Evolutionary conservation across 805 yeast species (phyloP).

Genomic region (Novakomyces olei): DNA sequence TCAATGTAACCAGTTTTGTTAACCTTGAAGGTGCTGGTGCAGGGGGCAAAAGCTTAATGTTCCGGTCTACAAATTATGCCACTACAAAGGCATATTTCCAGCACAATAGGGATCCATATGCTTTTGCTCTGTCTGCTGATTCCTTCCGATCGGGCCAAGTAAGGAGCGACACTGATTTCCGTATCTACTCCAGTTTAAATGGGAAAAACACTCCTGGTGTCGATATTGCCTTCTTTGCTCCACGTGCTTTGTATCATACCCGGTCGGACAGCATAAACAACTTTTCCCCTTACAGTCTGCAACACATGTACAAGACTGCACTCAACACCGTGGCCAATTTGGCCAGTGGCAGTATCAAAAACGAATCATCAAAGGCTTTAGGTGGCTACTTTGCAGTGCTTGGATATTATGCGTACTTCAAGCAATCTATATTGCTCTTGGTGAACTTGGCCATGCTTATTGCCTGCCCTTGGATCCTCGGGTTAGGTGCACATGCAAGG

Average conservation of each 20-base stretch:
- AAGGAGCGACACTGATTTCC: constrained; percentile 68
- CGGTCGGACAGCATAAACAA: constrained; percentile 42
- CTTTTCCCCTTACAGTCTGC: constrained; percentile 43
- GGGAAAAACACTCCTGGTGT: constrained; percentile 62
- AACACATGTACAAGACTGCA: constrained; percentile 65
- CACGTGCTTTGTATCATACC: constrained; percentile 70
- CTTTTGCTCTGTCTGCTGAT: constrained; percentile 51
- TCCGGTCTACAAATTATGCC: constrained; percentile 38
- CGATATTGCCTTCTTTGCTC: constrained; percentile 75
- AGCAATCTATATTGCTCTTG: constrained; percentile 1
- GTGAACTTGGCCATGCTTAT: constrained; percentile 31
- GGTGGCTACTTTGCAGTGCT: constrained; percentile 35
- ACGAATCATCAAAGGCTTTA: constrained; percentile 11
- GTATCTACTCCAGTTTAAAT: constrained; percentile 32
- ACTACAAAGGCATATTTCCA: constrained; percentile 35
- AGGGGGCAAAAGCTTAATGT: constrained; percentile 65
- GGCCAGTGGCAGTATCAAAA: constrained; percentile 19
- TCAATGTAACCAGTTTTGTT: constrained; percentile 36
- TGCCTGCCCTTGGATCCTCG: no score
- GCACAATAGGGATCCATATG: constrained; percentile 43
- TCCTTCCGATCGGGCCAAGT: constrained; percentile 57
- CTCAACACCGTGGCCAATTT: constrained; percentile 34
- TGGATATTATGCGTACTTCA: constrained; percentile 13
- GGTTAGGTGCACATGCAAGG: no score
- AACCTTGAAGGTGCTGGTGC: constrained; percentile 89